A percentile compares a stretch with the other conserved stretches of the same genome.
These are phyloP conservation scores for Cutaneotrichosporon cyanovorans DNA, from an alignment of 1,284 basidiomycete species.

Conservation along the genomic window DNA sequence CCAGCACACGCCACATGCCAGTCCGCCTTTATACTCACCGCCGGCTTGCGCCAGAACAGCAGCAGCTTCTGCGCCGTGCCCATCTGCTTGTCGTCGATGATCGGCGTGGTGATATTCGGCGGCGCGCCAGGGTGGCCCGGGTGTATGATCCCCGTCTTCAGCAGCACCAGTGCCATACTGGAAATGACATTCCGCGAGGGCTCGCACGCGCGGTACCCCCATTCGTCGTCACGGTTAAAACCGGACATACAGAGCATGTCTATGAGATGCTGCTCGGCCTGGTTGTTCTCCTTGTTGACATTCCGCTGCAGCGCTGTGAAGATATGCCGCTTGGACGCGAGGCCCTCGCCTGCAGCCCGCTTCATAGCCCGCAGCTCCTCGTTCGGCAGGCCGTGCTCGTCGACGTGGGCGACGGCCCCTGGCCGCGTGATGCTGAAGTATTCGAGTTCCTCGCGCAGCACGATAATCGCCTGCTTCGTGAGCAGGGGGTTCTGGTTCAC, in stretches of 20 bases:
- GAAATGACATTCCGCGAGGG: conserved; percentile 95
- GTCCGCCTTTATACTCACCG: too few relatives aligned
- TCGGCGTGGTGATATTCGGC: conserved; percentile 20
- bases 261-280: conserved; percentile 97
- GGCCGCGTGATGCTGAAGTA: conserved; percentile 75
- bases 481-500: conserved; percentile 74
- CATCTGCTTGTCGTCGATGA: conserved; percentile 83
- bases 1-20: too few relatives aligned
- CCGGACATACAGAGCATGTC: conserved; percentile 99
- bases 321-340: conserved; percentile 84
- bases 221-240: conserved; percentile 90
- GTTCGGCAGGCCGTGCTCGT: conserved; percentile 68
- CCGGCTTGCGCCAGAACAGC: conserved; percentile 97
- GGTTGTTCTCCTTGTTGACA: conserved; percentile 98
- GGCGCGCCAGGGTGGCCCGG: conserved; percentile 27
- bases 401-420: conserved; percentile 52
- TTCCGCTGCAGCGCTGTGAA: conserved; percentile 97
- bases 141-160: conserved; percentile 94
- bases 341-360: conserved; percentile 71
- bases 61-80: conserved; percentile 94
- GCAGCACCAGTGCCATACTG: conserved; percentile 89
- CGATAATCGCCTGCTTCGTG: conserved; percentile 96
- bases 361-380: conserved; percentile 67
- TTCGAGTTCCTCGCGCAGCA: conserved; percentile 93
- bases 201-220: conserved; percentile 94